Percentiles rank a stretch among this genome's conserved stretches.
These are phyloP conservation scores for Lipomyces yamanashiensis DNA, from an alignment of 805 yeast species.

Conservation along the genomic window DNA sequence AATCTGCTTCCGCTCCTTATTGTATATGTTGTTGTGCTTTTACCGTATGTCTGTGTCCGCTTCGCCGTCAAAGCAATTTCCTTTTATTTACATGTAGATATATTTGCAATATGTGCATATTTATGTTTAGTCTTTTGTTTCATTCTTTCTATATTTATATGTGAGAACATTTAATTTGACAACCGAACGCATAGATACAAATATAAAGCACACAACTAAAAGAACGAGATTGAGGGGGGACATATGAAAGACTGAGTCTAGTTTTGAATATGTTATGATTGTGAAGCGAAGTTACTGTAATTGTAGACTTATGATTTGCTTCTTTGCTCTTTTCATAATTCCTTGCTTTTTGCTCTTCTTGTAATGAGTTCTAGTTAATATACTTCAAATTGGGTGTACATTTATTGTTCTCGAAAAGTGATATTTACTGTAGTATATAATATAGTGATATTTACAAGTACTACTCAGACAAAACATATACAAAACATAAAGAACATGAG, in stretches of 20 bases:
- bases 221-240: neutral
- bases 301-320: too few relatives aligned
- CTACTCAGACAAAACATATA: neutral
- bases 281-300: too few relatives aligned
- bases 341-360: too few relatives aligned
- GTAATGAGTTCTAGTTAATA: too few relatives aligned
- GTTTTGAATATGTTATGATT: neutral
- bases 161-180: neutral
- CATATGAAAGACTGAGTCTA: neutral
- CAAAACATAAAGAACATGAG: too few relatives aligned
- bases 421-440: neutral
- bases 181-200: too few relatives aligned
- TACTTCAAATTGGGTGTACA: too few relatives aligned
- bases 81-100: conserved; percentile 11
- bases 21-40: neutral
- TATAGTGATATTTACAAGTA: neutral
- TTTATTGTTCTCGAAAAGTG: too few relatives aligned
- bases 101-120: neutral
- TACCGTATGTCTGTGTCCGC: neutral
- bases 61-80: neutral
- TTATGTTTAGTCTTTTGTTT: neutral
- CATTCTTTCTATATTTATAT: neutral
- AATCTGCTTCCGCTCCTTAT: too few relatives aligned
- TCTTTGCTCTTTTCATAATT: too few relatives aligned
- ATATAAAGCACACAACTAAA: neutral